Evolutionary conservation across 2,329 filamentous ascomycete species (phyloP), one percentile per base, ranked within the genome.

Genomic region (Fusarium anguioides): DNA sequence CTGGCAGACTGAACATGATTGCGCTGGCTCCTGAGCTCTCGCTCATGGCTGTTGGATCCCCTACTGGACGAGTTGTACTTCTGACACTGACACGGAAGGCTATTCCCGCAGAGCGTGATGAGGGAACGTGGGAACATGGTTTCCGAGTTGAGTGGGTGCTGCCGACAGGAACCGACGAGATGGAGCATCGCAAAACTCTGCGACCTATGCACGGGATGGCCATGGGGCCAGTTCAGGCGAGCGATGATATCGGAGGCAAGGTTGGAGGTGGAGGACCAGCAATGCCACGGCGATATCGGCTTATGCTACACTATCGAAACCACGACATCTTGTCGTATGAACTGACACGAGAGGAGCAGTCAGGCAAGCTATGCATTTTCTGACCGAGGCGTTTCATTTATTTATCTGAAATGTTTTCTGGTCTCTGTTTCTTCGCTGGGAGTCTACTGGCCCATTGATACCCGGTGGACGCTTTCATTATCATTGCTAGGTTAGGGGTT

Each of bases 281-380:
- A 64, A 71, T 73, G 29, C 76, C 80, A 60, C 81, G 81, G 65
- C 82, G 86, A 57, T 94, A 89, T 83, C 81, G 90, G 59, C 68
- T 95, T 57, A 85, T 95, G 75, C 78, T 94, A 76, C 88, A 92
- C 75, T 94, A 90, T 74, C 84, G 84, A 58, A 88, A 93, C 76
- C 88, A 92, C 70, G 85, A 86, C 3, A 84, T 94, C 26, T 73
- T 93, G 66, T 89, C 85, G 59, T 94, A 93, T 78, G 89, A 92
- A 75, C 76, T 93, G 52, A 81, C 78, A 41, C 79, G 84, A 24
- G 77, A 81, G 41, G 75, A 76, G 57, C 68, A 75, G 56, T 76
- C 74, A n/a, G 75, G 74, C 20, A 76, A 75, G 64, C 37, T 80
- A 27, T 79, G 75, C 60, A 72, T 80, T 29, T 78, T 79, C 44